A percentile compares a stretch with the other conserved stretches of the same genome.
phyloP scores from a whole-genome alignment of 306 rosid genomes.

The Quercus bicolor region DNA sequence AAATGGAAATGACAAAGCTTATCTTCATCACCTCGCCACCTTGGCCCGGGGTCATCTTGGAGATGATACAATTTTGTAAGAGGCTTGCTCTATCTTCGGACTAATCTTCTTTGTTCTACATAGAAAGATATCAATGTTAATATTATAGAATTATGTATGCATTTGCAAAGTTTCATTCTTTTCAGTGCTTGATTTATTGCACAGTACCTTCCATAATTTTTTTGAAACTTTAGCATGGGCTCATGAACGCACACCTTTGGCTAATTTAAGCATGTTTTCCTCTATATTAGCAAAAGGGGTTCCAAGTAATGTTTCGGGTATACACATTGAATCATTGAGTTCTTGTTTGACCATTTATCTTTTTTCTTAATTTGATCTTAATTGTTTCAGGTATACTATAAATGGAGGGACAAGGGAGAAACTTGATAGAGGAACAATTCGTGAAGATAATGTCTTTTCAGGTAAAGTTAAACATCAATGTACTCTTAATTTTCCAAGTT shows the following conservation, averaged over 20 bases:
- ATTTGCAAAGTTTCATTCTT: not conserved
- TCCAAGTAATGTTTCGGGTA: not conserved
- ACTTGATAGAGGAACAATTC: slow-evolving; percentile 86
- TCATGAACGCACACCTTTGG: no score
- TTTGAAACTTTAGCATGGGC: no score
- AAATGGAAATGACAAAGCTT: slow-evolving; percentile 71
- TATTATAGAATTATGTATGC: not conserved
- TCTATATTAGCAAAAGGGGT: not conserved
- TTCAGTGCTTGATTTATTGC: not conserved
- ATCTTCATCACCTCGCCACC: slow-evolving; percentile 69
- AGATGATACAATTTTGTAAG: slow-evolving; percentile 72
- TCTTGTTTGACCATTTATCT: slow-evolving; percentile 13
- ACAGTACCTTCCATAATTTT: not conserved
- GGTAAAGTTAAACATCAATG: slow-evolving; percentile 40
- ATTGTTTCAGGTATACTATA: slow-evolving; percentile 72
- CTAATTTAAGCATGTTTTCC: not conserved
- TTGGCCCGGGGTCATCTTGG: slow-evolving; percentile 76
- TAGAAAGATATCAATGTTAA: not conserved
- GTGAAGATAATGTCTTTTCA: slow-evolving; percentile 71
- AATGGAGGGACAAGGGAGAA: slow-evolving; percentile 88
- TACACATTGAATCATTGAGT: not conserved
- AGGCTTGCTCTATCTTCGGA: slow-evolving; percentile 27
- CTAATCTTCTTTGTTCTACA: slow-evolving; percentile 12
- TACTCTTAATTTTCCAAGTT: not conserved
- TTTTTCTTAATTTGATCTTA: not conserved